These are phyloP conservation scores for Clitocybe nebularis DNA, from an alignment of 1,284 basidiomycete genomes.

Conservation along the genomic window DNA sequence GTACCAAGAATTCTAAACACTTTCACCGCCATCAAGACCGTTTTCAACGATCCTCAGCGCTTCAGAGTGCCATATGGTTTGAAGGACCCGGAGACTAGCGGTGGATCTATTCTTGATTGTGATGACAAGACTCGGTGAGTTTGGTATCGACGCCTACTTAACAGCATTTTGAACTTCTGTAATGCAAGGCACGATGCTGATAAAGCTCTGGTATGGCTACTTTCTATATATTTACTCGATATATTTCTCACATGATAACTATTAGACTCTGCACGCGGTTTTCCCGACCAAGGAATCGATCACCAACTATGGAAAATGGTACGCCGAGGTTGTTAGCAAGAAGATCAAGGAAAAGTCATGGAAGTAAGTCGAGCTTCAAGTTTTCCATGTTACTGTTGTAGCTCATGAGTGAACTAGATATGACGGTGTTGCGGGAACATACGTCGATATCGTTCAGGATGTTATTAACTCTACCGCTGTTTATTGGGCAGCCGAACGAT, in stretches of 20 bases:
- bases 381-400: too few species aligned
- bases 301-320: background rate
- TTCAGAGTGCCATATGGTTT: background rate
- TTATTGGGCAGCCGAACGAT: background rate
- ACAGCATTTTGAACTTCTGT: too few species aligned
- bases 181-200: background rate
- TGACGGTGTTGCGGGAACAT: background rate
- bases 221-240: background rate
- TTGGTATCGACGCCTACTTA: too few species aligned
- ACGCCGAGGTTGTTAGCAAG: background rate
- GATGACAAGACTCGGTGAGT: background rate
- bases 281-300: background rate
- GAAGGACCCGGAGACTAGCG: background rate
- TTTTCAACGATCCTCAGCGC: background rate
- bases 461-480: background rate
- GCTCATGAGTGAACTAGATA: too few species aligned
- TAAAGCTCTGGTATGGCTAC: background rate
- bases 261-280: background rate
- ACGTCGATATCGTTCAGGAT: background rate
- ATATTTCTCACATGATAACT: too few species aligned
- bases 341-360: background rate
- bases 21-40: background rate
- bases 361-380: too few species aligned
- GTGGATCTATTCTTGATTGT: background rate
- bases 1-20: background rate